Percentiles rank a stretch among this genome's conserved stretches.
Evolutionary conservation across 345 rosid species (phyloP).

Genomic region (Gossypium bickii): DNA sequence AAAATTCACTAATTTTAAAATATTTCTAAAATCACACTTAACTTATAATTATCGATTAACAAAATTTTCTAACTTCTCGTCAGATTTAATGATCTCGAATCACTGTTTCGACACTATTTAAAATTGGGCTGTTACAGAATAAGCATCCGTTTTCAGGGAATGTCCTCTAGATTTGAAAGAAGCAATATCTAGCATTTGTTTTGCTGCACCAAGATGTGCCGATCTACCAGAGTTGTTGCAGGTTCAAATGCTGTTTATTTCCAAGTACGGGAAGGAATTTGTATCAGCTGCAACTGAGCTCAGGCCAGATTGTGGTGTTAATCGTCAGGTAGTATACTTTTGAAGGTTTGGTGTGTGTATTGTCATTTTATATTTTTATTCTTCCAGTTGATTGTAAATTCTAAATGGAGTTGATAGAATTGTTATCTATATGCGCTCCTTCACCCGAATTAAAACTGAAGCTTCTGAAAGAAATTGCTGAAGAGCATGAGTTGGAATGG

Average conservation of each 20-base stretch:
- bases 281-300: slow-evolving; percentile 89
- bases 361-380: neutral
- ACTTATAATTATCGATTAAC: too few relatives aligned
- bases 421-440: slow-evolving; percentile 85
- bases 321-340: slow-evolving; percentile 67
- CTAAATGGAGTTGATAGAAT: slow-evolving; percentile 70
- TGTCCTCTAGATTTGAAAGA: slow-evolving; percentile 94
- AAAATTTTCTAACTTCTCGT: too few relatives aligned
- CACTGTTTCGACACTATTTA: too few relatives aligned
- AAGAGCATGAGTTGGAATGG: slow-evolving; percentile 91
- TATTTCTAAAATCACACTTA: too few relatives aligned
- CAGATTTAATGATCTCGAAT: too few relatives aligned
- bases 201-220: slow-evolving; percentile 98
- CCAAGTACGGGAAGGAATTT: slow-evolving; percentile 88
- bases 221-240: slow-evolving; percentile 87
- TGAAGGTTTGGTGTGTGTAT: neutral
- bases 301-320: slow-evolving; percentile 90
- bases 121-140: too few relatives aligned
- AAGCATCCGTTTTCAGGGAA: slow-evolving; percentile 48
- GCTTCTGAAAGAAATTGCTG: slow-evolving; percentile 92
- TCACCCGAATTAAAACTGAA: slow-evolving; percentile 65
- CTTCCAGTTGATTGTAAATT: slow-evolving; percentile 16
- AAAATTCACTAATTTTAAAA: too few relatives aligned
- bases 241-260: slow-evolving; percentile 72
- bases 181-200: slow-evolving; percentile 87